Evolutionary conservation across 306 rosid genomes (phyloP).

Genomic region (Glycine latifolia): DNA sequence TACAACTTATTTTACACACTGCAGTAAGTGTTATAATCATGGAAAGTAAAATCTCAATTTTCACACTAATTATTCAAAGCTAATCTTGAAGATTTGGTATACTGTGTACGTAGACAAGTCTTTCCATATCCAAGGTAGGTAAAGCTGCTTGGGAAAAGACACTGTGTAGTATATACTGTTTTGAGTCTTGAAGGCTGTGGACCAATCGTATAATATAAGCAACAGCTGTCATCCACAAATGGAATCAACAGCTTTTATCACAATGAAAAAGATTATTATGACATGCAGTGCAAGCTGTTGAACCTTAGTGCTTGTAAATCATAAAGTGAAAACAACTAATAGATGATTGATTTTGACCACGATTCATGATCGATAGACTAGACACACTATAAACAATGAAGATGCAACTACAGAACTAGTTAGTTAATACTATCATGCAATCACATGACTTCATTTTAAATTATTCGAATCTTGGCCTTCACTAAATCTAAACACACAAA

Average conservation of each 20-base stretch:
- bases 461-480: not conserved
- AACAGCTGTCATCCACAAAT: slow-evolving; percentile 49
- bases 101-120: not conserved
- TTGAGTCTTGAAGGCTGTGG: slow-evolving; percentile 36
- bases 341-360: slow-evolving; percentile 24
- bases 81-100: slow-evolving; percentile 11
- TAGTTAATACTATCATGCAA: slow-evolving; percentile 10
- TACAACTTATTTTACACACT: not conserved
- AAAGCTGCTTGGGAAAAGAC: slow-evolving; percentile 35
- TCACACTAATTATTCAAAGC: slow-evolving; percentile 11
- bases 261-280: slow-evolving; percentile 37
- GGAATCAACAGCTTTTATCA: slow-evolving; percentile 20
- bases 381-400: slow-evolving; percentile 6
- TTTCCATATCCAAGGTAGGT: slow-evolving; percentile 37
- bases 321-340: slow-evolving; percentile 16
- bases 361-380: slow-evolving; percentile 2
- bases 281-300: slow-evolving; percentile 29
- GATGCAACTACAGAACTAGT: not conserved
- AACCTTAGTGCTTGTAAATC: slow-evolving; percentile 20
- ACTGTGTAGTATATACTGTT: not conserved
- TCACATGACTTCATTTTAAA: slow-evolving; percentile 44
- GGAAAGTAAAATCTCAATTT: slow-evolving; percentile 5
- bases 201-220: slow-evolving; percentile 42
- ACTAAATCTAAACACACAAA: not conserved
- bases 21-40: slow-evolving; percentile 11